A percentile compares a stretch with the other conserved stretches of the same genome.
Conservation (phyloP, 2,329 filamentous ascomycete species). For the Microascus cirrosus region DNA sequence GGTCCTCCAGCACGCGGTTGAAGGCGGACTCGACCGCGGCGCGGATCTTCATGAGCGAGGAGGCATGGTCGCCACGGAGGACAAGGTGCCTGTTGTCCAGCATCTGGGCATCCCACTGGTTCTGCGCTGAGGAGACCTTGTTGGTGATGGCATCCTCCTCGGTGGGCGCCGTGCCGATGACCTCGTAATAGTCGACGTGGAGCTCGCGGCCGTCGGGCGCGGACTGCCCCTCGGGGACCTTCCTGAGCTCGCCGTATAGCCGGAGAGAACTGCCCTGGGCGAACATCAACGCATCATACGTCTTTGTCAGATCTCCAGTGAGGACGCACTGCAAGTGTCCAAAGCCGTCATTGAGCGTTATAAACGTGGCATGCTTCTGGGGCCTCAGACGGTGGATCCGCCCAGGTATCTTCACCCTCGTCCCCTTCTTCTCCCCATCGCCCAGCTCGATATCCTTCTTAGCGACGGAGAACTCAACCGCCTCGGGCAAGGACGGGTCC, state of each 20-base stretch:
- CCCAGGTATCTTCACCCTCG: conserved; percentile 68
- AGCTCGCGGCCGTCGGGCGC: conserved; percentile 80
- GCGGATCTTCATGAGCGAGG: conserved; percentile 80
- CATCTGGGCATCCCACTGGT: conserved; percentile 49
- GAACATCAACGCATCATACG: conserved; percentile 81
- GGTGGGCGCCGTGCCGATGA: conserved; percentile 68
- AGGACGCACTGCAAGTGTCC: conserved; percentile 72
- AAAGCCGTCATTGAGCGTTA: conserved; percentile 78
- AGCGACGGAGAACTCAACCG: conserved; percentile 65
- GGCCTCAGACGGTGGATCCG: conserved; percentile 70
- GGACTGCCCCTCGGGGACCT: conserved; percentile 65
- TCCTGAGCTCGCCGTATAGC: conserved; percentile 72
- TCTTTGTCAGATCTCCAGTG: conserved; percentile 71
- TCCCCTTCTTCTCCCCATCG: conserved; percentile 49
- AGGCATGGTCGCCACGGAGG: conserved; percentile 72
- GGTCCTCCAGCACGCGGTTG: conserved; percentile 63
- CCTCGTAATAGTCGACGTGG: conserved; percentile 79
- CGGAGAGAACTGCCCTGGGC: conserved; percentile 80
- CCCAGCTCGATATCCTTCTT: conserved; percentile 54
- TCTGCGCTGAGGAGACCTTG: conserved; percentile 39
- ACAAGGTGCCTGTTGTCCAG: conserved; percentile 77
- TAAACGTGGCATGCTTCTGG: conserved; percentile 78
- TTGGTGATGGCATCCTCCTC: conserved; percentile 90
- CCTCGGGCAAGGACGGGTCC: conserved; percentile 60
- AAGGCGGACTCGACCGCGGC: conserved; percentile 74